phyloP scores from a whole-genome alignment of 768 basidiomycete genomes.

The Suillus placidus region DNA sequence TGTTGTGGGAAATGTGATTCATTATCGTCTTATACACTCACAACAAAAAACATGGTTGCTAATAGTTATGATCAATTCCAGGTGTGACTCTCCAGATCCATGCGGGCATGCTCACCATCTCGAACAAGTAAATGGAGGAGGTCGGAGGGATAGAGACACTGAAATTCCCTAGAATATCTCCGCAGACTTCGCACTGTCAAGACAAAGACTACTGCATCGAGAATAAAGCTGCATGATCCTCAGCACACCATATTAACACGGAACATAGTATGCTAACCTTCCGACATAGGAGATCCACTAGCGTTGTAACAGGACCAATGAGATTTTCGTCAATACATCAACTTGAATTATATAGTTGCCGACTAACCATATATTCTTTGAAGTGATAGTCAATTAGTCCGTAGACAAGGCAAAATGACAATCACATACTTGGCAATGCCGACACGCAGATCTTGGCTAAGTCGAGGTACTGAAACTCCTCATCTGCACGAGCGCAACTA shows the following conservation, averaged over 20 bases:
- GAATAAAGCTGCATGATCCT: conserved; percentile 13
- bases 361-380: background rate
- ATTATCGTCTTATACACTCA: background rate
- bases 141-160: conserved; percentile 4
- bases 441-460: conserved; percentile 17
- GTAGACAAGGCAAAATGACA: background rate
- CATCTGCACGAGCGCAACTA: background rate
- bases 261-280: conserved; percentile 4
- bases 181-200: conserved; percentile 12
- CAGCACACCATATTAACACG: background rate
- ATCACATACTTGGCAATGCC: conserved; percentile 16
- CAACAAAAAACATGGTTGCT: conserved; percentile 14
- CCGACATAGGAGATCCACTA: conserved; percentile 14
- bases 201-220: conserved; percentile 20
- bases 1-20: background rate
- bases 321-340: background rate
- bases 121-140: conserved; percentile 23
- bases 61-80: background rate
- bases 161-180: background rate
- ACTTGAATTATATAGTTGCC: background rate
- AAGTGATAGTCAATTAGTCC: background rate
- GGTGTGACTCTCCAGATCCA: background rate
- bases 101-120: conserved; percentile 23
- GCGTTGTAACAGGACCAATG: background rate
- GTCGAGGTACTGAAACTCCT: conserved; percentile 13